phyloP scores from a whole-genome alignment of 345 rosid species.

The Ceriops decandra region DNA sequence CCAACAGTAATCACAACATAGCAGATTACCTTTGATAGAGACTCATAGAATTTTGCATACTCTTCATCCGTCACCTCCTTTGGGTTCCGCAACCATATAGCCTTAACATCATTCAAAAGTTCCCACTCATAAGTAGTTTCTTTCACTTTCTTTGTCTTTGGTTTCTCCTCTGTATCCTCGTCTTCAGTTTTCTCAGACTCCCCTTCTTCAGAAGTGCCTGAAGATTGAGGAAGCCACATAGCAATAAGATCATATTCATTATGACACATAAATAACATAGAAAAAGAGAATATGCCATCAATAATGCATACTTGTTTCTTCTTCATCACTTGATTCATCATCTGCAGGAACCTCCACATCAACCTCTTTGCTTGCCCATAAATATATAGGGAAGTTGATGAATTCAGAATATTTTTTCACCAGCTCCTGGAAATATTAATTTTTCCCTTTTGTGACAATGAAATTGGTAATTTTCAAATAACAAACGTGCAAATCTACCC shows the following conservation, averaged over 20 bases:
- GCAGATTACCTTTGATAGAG: slow-evolving; percentile 72
- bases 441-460: too few species aligned
- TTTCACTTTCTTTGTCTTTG: slow-evolving; percentile 70
- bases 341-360: slow-evolving; percentile 88
- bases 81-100: slow-evolving; percentile 95
- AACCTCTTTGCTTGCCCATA: slow-evolving; percentile 95
- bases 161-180: slow-evolving; percentile 70
- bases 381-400: slow-evolving; percentile 85
- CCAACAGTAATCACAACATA: background rate
- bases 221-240: slow-evolving; percentile 9
- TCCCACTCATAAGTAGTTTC: slow-evolving; percentile 91
- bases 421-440: slow-evolving; percentile 54
- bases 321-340: slow-evolving; percentile 78
- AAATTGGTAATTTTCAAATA: too few species aligned
- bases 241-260: background rate
- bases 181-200: slow-evolving; percentile 65
- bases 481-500: too few species aligned
- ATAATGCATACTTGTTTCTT: slow-evolving; percentile 52
- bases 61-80: slow-evolving; percentile 95
- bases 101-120: slow-evolving; percentile 90
- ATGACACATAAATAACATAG: background rate
- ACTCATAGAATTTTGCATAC: slow-evolving; percentile 79
- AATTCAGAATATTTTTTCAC: slow-evolving; percentile 97
- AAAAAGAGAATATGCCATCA: background rate
- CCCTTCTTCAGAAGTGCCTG: slow-evolving; percentile 51